A percentile compares a stretch with the other conserved stretches of the same genome.
phyloP scores from a whole-genome alignment of 805 yeast species.

The Lipomyces orientalis region DNA sequence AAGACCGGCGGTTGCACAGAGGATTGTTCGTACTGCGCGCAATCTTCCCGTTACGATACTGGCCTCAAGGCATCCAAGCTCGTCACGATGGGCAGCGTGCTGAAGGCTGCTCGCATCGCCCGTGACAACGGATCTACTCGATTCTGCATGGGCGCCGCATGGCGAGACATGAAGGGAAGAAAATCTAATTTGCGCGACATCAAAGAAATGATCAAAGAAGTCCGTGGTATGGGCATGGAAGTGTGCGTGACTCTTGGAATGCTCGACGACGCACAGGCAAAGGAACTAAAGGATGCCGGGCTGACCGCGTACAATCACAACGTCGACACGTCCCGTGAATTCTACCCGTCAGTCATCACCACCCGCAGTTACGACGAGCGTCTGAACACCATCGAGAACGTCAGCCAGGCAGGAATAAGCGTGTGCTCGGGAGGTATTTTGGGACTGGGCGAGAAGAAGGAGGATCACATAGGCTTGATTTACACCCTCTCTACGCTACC shows the following conservation, averaged over 20 bases:
- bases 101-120: conserved; percentile 67
- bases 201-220: conserved; percentile 65
- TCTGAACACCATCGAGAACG: conserved; percentile 66
- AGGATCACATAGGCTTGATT: conserved; percentile 71
- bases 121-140: conserved; percentile 74
- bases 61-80: conserved; percentile 74
- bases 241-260: conserved; percentile 83
- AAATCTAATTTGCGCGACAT: conserved; percentile 68
- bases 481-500: conserved; percentile 70
- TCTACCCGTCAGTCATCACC: conserved; percentile 72
- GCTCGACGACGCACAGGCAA: conserved; percentile 70
- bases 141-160: conserved; percentile 86
- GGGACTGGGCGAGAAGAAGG: conserved; percentile 76
- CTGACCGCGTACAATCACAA: conserved; percentile 83
- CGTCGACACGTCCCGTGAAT: conserved; percentile 78
- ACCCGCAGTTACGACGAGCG: conserved; percentile 77
- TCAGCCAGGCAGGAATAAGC: conserved; percentile 64
- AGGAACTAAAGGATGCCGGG: conserved; percentile 66
- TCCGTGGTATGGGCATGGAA: conserved; percentile 72
- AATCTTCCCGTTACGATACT: conserved; percentile 69
- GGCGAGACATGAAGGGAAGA: conserved; percentile 84
- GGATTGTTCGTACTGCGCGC: conserved; percentile 83
- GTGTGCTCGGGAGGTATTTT: conserved; percentile 83
- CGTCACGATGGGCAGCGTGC: conserved; percentile 65
- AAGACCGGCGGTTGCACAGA: conserved; percentile 84